These are phyloP conservation scores for Coix lacrymajobi DNA, from an alignment of 176 grass and related monocot species.

Conservation along the genomic window DNA sequence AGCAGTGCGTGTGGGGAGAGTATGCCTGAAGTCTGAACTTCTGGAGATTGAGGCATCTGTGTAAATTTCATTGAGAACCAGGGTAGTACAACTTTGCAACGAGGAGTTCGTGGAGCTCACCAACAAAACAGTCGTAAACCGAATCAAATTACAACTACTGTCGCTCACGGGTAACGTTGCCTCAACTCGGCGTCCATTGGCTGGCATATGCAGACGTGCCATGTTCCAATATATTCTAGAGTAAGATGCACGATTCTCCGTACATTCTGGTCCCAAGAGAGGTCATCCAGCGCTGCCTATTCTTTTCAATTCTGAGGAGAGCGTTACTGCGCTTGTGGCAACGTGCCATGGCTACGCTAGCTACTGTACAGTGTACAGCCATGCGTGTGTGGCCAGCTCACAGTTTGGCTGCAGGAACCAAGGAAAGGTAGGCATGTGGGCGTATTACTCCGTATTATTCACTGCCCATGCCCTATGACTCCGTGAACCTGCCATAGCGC, in stretches of 20 bases:
- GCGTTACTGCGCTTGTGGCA: slow-evolving; percentile 10
- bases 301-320: not conserved
- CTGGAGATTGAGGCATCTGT: not conserved
- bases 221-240: no score
- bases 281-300: not conserved
- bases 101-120: not conserved
- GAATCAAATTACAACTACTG: not conserved
- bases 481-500: not conserved
- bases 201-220: not conserved
- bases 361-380: not conserved
- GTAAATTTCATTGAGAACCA: not conserved
- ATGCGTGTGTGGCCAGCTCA: not conserved
- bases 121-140: not conserved
- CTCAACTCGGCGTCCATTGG: not conserved
- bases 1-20: not conserved
- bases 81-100: not conserved
- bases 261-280: not conserved
- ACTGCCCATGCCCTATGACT: not conserved
- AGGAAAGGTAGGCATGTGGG: slow-evolving; percentile 37
- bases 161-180: not conserved
- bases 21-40: not conserved
- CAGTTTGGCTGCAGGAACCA: slow-evolving; percentile 26
- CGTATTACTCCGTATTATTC: not conserved
- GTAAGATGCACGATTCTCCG: not conserved
- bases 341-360: not conserved